Percentiles rank a stretch among this genome's conserved stretches.
Conservation (phyloP, 1,139 yeast genomes). For the Diutina rugosa region DNA sequence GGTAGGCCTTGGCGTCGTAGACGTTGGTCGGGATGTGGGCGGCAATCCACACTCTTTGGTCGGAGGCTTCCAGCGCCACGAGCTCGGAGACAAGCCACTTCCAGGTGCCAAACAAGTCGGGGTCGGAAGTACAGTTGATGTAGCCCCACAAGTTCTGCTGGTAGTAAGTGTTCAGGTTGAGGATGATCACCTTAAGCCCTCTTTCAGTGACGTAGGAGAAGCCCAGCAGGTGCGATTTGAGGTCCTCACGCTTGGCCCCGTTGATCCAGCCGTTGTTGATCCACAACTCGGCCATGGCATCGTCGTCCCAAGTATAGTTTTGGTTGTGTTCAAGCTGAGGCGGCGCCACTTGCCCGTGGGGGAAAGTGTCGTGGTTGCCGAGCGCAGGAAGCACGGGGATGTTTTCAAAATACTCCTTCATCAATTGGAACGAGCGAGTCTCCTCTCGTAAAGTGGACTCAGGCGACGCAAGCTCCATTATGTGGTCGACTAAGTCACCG, state of each 20-base stretch:
- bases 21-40: constrained; percentile 55
- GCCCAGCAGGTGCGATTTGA: constrained; percentile 45
- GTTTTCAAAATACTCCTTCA: constrained; percentile 40
- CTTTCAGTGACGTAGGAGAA: constrained; percentile 42
- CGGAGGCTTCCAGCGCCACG: constrained; percentile 39
- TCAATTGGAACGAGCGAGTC: constrained; percentile 32
- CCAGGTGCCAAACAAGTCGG: constrained; percentile 56
- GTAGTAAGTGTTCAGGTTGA: constrained; percentile 59
- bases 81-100: constrained; percentile 50
- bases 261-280: constrained; percentile 28
- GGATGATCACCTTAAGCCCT: constrained; percentile 49
- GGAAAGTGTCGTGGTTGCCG: constrained; percentile 67
- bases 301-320: constrained; percentile 46
- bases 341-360: constrained; percentile 60
- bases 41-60: constrained; percentile 58
- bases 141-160: constrained; percentile 52
- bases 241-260: constrained; percentile 13
- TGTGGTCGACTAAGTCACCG: constrained; percentile 60
- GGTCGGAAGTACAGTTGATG: constrained; percentile 36
- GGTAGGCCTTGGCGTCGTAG: constrained; percentile 47
- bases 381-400: constrained; percentile 52
- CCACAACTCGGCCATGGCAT: constrained; percentile 51
- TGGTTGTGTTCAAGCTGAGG: constrained; percentile 17
- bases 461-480: constrained; percentile 30
- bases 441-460: constrained; percentile 43